Base-by-base conservation (phyloP, 108 stramenopile genomes). In the Nitzschia sp. region DNA sequence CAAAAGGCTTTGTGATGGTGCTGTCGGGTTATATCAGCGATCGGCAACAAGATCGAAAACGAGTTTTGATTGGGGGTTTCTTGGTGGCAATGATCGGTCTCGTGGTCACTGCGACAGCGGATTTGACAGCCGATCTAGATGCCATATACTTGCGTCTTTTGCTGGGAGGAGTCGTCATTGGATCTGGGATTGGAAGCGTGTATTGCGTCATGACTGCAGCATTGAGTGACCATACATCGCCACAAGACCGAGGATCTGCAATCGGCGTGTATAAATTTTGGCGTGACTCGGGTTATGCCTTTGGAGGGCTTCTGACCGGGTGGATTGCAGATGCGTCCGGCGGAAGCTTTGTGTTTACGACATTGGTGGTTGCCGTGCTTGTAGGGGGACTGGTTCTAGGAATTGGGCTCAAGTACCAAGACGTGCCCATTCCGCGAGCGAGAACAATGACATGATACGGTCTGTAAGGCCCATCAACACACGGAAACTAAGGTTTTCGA, bases 241-340 rank as follows among this genome's bases (percentile, higher is more conserved):
- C 68, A 9, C 45, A 54, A 38, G 68, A 69, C 30, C 55, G 68
- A 2, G 68, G 56, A 35, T 58, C 56, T 11, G 68, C 68, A 21
- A 69, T 69, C 47, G 68, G 68, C 0, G 53, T 69, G 25, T 69
- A 69, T 44, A 69, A 69, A 27, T 36, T 66, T 2, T 66, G 66
- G 66, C 13, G 68, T 13, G 68, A 69, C 31, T 69, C 68, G 17
- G 68, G 68, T 8, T 69, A 69, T 47, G 68, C 68, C 25, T 32
- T 69, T 29, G 68, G 68, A 22, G 68, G 68, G 2, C 57, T 69
- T 0, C 31, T 69, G n/a, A 69, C 68, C 0, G 68, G 68, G 3
- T 58, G 19, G 44, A 23, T 69, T 2, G 68, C 68, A 0, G 68
- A 69, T 47, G 56, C 35, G 19, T 69, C 53, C 2, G 53, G 53